A percentile compares a stretch with the other conserved stretches of the same genome.
These are phyloP conservation scores for Casuarina glauca DNA, from an alignment of 306 rosid species.

Conservation along the genomic window DNA sequence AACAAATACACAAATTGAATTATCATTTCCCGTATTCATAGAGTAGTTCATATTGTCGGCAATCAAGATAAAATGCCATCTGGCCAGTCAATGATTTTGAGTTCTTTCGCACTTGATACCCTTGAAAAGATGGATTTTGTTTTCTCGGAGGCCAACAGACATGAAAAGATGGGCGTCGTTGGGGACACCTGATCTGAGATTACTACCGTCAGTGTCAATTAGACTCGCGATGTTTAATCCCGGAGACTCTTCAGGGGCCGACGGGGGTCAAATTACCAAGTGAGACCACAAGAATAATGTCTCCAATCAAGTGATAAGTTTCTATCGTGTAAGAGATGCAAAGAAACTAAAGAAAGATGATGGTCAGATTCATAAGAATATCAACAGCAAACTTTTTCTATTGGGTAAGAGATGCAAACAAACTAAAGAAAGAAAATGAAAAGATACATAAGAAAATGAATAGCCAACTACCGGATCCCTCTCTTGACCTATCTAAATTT, in stretches of 20 bases:
- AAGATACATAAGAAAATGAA: not conserved
- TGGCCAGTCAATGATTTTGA: not conserved
- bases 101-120: not conserved
- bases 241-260: not conserved
- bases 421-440: not conserved
- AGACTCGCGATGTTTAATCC: not conserved
- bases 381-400: not conserved
- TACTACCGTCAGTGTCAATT: not conserved
- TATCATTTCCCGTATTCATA: too few relatives aligned
- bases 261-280: not conserved
- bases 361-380: not conserved
- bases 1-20: too few relatives aligned
- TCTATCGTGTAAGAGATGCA: not conserved
- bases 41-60: not conserved
- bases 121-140: not conserved
- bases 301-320: slow-evolving; percentile 2
- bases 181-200: not conserved
- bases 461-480: not conserved
- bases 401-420: not conserved
- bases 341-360: not conserved
- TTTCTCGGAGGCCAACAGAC: too few relatives aligned
- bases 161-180: not conserved
- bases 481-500: not conserved
- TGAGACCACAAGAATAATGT: not conserved
- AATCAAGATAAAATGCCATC: not conserved